phyloP scores from a whole-genome alignment of 306 rosid species.

The apple (Malus domestica) region ASM211411v1 NC_041790.1:9355001-9355500 shows the following conservation, averaged over 20 bases:
- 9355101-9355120: constrained; percentile 54
- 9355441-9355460: constrained; percentile 64
- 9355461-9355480: constrained; percentile 11
- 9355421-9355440: constrained; percentile 82
- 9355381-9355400: constrained; percentile 34
- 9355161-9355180: constrained; percentile 40
- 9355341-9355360: constrained; percentile 76
- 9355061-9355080: constrained; percentile 35
- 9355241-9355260: constrained; percentile 67
- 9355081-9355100: constrained; percentile 44
- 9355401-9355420: constrained; percentile 34
- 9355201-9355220: constrained; percentile 28
- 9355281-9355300: constrained; percentile 45
- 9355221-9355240: constrained; percentile 81
- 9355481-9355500: background rate
- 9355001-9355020: constrained; percentile 48
- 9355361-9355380: constrained; percentile 43
- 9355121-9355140: constrained; percentile 70
- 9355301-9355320: constrained; percentile 89
- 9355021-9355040: constrained; percentile 52
- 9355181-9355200: constrained; percentile 30
- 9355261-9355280: constrained; percentile 53
- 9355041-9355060: constrained; percentile 48
- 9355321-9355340: constrained; percentile 74
- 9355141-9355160: constrained; percentile 57